phyloP scores from a whole-genome alignment of 1,284 basidiomycete genomes.

The Cystobasidium pallidum region DNA sequence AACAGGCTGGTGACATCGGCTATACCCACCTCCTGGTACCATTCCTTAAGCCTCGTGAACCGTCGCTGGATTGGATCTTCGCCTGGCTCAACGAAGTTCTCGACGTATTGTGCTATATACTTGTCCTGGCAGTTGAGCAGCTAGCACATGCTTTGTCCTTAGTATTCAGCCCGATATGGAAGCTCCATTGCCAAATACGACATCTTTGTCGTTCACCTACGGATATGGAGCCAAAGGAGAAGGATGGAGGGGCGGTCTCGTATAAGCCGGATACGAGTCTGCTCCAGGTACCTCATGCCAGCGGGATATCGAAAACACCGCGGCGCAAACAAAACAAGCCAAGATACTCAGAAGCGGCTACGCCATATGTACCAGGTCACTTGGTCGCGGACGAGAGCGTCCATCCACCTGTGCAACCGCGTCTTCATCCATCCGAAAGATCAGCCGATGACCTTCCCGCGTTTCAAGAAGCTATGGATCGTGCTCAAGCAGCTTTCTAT shows the following conservation, averaged over 20 bases:
- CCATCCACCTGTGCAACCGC: constrained; percentile 30
- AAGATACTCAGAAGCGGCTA: constrained; percentile 25
- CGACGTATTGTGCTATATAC: constrained; percentile 20
- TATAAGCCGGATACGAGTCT: neutral
- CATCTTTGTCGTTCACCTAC: neutral
- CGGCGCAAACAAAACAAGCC: constrained; percentile 15
- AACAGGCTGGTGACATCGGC: constrained; percentile 28
- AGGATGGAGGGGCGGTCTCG: neutral
- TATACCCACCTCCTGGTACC: constrained; percentile 24
- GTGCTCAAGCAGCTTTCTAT: constrained; percentile 41
- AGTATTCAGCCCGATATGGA: neutral
- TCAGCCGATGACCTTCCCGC: constrained; percentile 37
- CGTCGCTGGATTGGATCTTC: constrained; percentile 29
- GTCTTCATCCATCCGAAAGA: constrained; percentile 27
- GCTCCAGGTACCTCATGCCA: neutral
- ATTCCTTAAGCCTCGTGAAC: constrained; percentile 33
- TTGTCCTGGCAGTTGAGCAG: neutral
- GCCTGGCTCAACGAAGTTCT: constrained; percentile 32
- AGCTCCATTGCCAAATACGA: neutral
- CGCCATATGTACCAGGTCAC: constrained; percentile 39
- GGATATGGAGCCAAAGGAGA: neutral
- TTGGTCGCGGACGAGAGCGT: constrained; percentile 24
- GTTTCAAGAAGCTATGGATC: constrained; percentile 39
- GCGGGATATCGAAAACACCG: constrained; percentile 22
- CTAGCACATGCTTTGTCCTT: neutral